A percentile compares a stretch with the other conserved stretches of the same genome.
These are phyloP conservation scores for Ustilago crameri DNA, from an alignment of 1,284 basidiomycete genomes.

Conservation along the genomic window DNA sequence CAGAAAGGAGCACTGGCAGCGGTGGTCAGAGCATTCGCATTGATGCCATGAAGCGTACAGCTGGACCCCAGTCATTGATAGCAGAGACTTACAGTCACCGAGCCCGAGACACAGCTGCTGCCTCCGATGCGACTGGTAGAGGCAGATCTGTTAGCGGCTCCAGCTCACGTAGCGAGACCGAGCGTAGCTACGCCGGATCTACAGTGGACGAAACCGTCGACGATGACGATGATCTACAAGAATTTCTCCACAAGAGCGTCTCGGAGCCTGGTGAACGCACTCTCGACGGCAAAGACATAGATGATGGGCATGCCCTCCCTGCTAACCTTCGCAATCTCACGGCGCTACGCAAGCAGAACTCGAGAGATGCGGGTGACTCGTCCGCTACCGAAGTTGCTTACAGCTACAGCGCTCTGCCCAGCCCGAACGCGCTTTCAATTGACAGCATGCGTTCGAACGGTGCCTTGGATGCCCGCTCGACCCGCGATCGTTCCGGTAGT, in stretches of 20 bases:
- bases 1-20: slow-evolving; percentile 10
- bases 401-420: neutral
- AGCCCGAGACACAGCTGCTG: neutral
- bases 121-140: slow-evolving; percentile 1
- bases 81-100: slow-evolving; percentile 4
- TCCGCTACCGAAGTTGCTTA: slow-evolving; percentile 3
- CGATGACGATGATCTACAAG: slow-evolving; percentile 44
- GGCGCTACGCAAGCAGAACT: slow-evolving; percentile 26
- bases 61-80: neutral
- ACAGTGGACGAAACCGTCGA: slow-evolving; percentile 13
- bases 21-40: slow-evolving; percentile 22
- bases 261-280: slow-evolving; percentile 18
- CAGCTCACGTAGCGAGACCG: slow-evolving; percentile 32
- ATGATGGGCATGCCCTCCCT: slow-evolving; percentile 33
- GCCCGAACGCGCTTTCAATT: neutral
- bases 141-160: slow-evolving; percentile 36
- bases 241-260: slow-evolving; percentile 34
- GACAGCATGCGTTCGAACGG: slow-evolving; percentile 1
- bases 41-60: slow-evolving; percentile 24
- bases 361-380: slow-evolving; percentile 10
- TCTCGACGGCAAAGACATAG: slow-evolving; percentile 29
- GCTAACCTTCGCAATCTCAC: slow-evolving; percentile 31
- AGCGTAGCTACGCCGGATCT: slow-evolving; percentile 19
- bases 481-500: slow-evolving; percentile 48
- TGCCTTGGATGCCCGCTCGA: slow-evolving; percentile 1